Evolutionary conservation across 495 filamentous ascomycete genomes (phyloP), one percentile per base, ranked within the genome.

Genomic region (Aspergillus incahuasiensis): DNA sequence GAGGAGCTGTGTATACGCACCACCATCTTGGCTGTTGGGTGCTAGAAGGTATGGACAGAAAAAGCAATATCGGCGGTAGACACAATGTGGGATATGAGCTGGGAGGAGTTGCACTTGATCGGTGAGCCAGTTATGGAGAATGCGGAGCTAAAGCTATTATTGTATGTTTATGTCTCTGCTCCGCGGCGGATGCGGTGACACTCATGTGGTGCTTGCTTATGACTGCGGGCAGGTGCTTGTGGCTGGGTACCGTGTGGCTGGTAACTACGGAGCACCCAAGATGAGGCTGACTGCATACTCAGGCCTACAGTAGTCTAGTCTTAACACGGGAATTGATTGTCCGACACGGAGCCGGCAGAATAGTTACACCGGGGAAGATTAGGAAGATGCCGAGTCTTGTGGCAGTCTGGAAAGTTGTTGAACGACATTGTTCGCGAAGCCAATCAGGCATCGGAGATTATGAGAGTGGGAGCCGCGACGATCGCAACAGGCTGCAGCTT

Each of bases 171-270:
- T 15, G 28, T 38, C 0, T 22, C 24, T 25, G 13, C 34, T n/a
- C 39, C 21, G 49, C 49, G 38, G 49, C n/a, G 20, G 35, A 55
- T 45, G 46, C 16, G 42, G 22, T 18, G 21, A 41, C 46, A 32
- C 39, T 56, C 54, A 56, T 46, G 54, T 56, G 54, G 34, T 16
- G 18, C 8, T 11, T 50, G 42, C 54, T 49, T 44, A 50, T 56
- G 54, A 56, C 19, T 18, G 32, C 16, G 38, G 34, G 38, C 38
- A 40, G 38, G 38, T 18, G 38, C 21, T 12, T 19, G 34, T 40
- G 48, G 48, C 48, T 50, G 34, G 48, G 41, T 7, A 8, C 13
- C 20, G 12, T 28, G 48, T 52, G 48, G 48, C 48, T 52, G 48
- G 48, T 28, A 28, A 28, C 25, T 28, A 28, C 7, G n/a, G n/a